These are phyloP conservation scores for Colletotrichum tanaceti DNA, from an alignment of 2,329 filamentous ascomycete genomes.

Conservation along the genomic window DNA sequence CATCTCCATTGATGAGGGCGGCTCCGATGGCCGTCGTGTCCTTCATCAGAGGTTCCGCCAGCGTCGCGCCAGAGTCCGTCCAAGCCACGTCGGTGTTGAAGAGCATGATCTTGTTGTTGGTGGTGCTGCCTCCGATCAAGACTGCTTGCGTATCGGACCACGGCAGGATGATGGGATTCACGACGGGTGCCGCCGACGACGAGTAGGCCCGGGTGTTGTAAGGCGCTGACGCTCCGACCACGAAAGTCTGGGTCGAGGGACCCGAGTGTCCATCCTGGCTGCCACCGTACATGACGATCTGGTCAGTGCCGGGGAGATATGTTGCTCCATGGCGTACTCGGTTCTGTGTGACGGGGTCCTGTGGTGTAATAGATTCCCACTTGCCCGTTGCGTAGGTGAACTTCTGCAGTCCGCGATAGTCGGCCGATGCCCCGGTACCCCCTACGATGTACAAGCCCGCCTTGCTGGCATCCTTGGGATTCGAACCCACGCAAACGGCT, in stretches of 20 bases:
- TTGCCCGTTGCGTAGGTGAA: slow-evolving; percentile 65
- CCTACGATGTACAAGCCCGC: slow-evolving; percentile 85
- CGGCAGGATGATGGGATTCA: slow-evolving; percentile 76
- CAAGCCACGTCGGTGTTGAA: slow-evolving; percentile 75
- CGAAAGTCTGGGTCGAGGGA: slow-evolving; percentile 79
- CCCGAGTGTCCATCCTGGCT: slow-evolving; percentile 68
- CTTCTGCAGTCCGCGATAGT: slow-evolving; percentile 81
- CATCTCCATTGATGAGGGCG: slow-evolving; percentile 75
- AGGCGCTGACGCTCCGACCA: slow-evolving; percentile 74
- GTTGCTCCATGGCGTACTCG: slow-evolving; percentile 79
- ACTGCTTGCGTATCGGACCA: slow-evolving; percentile 79
- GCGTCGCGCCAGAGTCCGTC: slow-evolving; percentile 72
- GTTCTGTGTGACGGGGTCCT: slow-evolving; percentile 69
- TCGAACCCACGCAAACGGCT: slow-evolving; percentile 80
- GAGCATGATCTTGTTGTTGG: slow-evolving; percentile 76
- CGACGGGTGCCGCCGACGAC: slow-evolving; percentile 70
- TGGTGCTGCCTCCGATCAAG: slow-evolving; percentile 77
- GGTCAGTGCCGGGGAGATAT: slow-evolving; percentile 76
- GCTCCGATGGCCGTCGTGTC: slow-evolving; percentile 68
- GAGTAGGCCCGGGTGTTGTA: slow-evolving; percentile 70
- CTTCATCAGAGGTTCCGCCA: slow-evolving; percentile 71
- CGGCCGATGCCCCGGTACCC: slow-evolving; percentile 65
- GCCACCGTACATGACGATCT: slow-evolving; percentile 85
- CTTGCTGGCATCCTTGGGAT: slow-evolving; percentile 66
- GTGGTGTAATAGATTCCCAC: slow-evolving; percentile 61